Evolutionary conservation across 768 basidiomycete genomes (phyloP).

Genomic region (Hypholoma sublateritium): DNA sequence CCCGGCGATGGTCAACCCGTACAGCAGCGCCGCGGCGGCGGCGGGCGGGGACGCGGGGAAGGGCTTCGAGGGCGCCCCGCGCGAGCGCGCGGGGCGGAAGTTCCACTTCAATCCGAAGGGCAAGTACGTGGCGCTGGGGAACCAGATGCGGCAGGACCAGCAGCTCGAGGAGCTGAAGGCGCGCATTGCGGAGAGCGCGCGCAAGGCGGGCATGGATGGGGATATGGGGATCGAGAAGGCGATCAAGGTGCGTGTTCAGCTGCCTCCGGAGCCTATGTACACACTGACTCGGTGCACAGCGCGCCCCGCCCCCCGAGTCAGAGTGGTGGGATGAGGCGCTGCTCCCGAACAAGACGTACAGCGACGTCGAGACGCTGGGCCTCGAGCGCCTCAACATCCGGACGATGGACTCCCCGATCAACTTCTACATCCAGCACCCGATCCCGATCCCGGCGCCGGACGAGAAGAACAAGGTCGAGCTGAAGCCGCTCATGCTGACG

Average conservation of each 20-base stretch:
- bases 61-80: constrained; percentile 73
- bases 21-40: constrained; percentile 43
- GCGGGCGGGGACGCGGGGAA: constrained; percentile 22
- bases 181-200: constrained; percentile 88
- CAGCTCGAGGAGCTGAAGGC: constrained; percentile 91
- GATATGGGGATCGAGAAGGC: constrained; percentile 91
- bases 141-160: constrained; percentile 68
- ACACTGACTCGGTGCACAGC: constrained; percentile 39
- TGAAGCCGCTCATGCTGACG: constrained; percentile 90
- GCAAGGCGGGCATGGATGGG: constrained; percentile 92
- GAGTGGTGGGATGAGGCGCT: constrained; percentile 98
- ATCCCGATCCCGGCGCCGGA: constrained; percentile 92
- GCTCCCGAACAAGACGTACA: constrained; percentile 78
- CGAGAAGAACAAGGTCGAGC: constrained; percentile 75
- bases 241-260: constrained; percentile 64
- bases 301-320: constrained; percentile 81
- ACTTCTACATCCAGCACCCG: constrained; percentile 93
- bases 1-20: constrained; percentile 64
- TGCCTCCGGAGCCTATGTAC: neutral
- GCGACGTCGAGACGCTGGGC: constrained; percentile 60
- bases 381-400: constrained; percentile 62
- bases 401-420: constrained; percentile 72
- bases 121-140: constrained; percentile 78
- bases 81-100: constrained; percentile 64
- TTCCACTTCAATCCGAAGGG: constrained; percentile 93